phyloP scores from a whole-genome alignment of 2,329 filamentous ascomycete species.

The Dryadomyces quercus-mongolicae region DNA sequence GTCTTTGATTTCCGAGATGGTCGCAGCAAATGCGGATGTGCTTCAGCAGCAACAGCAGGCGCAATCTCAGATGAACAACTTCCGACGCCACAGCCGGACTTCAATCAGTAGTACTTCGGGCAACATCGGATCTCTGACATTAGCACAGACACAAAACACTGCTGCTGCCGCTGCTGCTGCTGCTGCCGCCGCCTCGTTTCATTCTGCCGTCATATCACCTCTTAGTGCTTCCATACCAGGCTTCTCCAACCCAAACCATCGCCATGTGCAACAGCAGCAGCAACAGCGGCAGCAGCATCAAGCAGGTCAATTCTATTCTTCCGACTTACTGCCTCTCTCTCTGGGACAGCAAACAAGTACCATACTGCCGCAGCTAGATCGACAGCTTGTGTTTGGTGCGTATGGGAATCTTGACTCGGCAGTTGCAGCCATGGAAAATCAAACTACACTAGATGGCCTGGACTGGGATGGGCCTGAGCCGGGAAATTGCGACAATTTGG shows the following conservation, averaged over 20 bases:
- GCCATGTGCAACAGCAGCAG: slow-evolving; percentile 2
- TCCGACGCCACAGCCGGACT: slow-evolving; percentile 29
- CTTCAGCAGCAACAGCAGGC: slow-evolving; percentile 22
- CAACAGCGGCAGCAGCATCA: slow-evolving; percentile 5
- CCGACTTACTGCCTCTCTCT: slow-evolving; percentile 40
- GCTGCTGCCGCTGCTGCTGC: slow-evolving; percentile 28
- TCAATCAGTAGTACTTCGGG: slow-evolving; percentile 25
- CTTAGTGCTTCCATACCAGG: slow-evolving; percentile 36
- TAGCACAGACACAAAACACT: slow-evolving; percentile 27
- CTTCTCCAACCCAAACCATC: slow-evolving; percentile 18
- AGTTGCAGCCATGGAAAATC: slow-evolving; percentile 28
- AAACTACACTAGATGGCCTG: slow-evolving; percentile 28
- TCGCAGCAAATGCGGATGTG: slow-evolving; percentile 12
- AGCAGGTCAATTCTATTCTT: slow-evolving; percentile 29
- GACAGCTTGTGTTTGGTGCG: slow-evolving; percentile 64
- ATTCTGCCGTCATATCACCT: slow-evolving; percentile 31
- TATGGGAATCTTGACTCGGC: slow-evolving; percentile 43
- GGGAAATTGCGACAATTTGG: slow-evolving; percentile 2
- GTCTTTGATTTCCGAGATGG: slow-evolving; percentile 25
- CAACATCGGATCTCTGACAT: slow-evolving; percentile 28
- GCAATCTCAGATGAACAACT: slow-evolving; percentile 17
- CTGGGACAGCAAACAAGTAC: slow-evolving; percentile 34
- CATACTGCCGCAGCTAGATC: slow-evolving; percentile 57
- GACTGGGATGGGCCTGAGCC: slow-evolving; percentile 23
- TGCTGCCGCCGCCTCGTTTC: slow-evolving; percentile 30